These are phyloP conservation scores for Eustoma russellianum DNA, from an alignment of 257 asterid genomes.

Conservation along the genomic window DNA sequence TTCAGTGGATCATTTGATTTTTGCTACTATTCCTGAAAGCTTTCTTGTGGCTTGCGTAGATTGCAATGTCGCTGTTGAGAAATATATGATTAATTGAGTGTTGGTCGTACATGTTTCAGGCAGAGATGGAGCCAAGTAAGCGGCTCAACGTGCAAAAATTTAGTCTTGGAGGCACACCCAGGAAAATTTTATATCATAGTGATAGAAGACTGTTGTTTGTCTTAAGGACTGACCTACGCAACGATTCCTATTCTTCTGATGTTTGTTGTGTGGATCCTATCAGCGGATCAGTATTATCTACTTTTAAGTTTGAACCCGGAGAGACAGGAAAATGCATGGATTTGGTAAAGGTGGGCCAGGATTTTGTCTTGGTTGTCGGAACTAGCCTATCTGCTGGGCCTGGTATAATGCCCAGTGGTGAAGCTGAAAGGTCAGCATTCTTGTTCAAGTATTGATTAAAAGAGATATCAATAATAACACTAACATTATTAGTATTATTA, in stretches of 20 bases:
- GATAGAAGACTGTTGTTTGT: conserved; percentile 78
- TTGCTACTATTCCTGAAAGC: not conserved
- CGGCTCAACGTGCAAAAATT: conserved; percentile 97
- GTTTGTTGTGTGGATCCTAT: conserved; percentile 92
- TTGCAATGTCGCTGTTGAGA: not conserved
- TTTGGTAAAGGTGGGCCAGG: conserved; percentile 65
- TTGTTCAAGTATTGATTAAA: not conserved
- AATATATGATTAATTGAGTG: not conserved
- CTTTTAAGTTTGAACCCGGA: conserved; percentile 80
- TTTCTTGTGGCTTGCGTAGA: not conserved
- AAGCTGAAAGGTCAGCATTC: conserved; percentile 75
- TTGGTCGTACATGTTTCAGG: conserved; percentile 36
- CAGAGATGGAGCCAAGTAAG: conserved; percentile 95
- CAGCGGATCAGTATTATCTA: conserved; percentile 65
- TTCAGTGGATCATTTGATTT: not conserved
- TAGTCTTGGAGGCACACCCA: conserved; percentile 91
- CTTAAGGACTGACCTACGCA: conserved; percentile 74
- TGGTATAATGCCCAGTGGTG: conserved; percentile 94
- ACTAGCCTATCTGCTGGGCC: conserved; percentile 88
- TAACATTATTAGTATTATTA: too few species aligned
- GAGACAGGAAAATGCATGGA: conserved; percentile 98
- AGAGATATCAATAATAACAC: too few species aligned
- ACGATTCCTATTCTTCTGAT: conserved; percentile 72
- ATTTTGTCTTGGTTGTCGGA: conserved; percentile 82
- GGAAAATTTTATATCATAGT: conserved; percentile 76